These are phyloP conservation scores for Linum usitatissimum DNA, from an alignment of 345 rosid genomes.

Conservation along the genomic window DNA sequence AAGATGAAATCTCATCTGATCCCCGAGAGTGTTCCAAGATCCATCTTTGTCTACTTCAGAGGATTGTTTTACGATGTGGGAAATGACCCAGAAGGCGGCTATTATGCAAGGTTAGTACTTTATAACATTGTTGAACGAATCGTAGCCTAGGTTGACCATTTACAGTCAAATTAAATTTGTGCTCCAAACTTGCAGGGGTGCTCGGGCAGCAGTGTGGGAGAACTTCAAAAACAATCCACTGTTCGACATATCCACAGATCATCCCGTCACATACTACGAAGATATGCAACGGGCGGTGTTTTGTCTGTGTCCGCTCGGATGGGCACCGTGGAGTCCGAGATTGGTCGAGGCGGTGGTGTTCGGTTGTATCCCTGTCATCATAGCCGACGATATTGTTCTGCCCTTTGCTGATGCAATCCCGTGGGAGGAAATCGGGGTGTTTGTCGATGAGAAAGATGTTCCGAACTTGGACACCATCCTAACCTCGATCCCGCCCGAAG, in stretches of 20 bases:
- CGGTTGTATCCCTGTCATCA: slow-evolving; percentile 93
- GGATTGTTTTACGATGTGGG: slow-evolving; percentile 90
- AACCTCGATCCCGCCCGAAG: slow-evolving; percentile 65
- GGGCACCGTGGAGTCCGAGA: slow-evolving; percentile 99
- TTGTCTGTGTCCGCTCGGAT: slow-evolving; percentile 89
- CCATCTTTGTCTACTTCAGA: slow-evolving; percentile 91
- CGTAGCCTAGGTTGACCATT: not conserved
- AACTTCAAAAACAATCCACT: slow-evolving; percentile 88
- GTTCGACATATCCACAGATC: slow-evolving; percentile 91
- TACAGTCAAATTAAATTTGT: not conserved
- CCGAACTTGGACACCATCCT: slow-evolving; percentile 70
- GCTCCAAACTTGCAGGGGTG: slow-evolving; percentile 44
- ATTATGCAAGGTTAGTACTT: slow-evolving; percentile 67
- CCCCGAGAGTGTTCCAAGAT: slow-evolving; percentile 62
- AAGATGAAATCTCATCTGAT: slow-evolving; percentile 84
- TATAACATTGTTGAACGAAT: not conserved
- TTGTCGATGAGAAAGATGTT: slow-evolving; percentile 78
- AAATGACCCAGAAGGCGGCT: slow-evolving; percentile 96
- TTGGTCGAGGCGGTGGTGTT: slow-evolving; percentile 97
- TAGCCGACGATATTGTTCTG: slow-evolving; percentile 86
- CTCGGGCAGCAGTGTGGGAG: slow-evolving; percentile 98
- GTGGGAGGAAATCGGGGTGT: slow-evolving; percentile 96
- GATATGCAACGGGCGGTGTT: slow-evolving; percentile 93
- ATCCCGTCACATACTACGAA: slow-evolving; percentile 89
- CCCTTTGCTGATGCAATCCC: slow-evolving; percentile 99